Evolutionary conservation across 805 yeast genomes (phyloP).

Genomic region (Metschnikowia lunata): DNA sequence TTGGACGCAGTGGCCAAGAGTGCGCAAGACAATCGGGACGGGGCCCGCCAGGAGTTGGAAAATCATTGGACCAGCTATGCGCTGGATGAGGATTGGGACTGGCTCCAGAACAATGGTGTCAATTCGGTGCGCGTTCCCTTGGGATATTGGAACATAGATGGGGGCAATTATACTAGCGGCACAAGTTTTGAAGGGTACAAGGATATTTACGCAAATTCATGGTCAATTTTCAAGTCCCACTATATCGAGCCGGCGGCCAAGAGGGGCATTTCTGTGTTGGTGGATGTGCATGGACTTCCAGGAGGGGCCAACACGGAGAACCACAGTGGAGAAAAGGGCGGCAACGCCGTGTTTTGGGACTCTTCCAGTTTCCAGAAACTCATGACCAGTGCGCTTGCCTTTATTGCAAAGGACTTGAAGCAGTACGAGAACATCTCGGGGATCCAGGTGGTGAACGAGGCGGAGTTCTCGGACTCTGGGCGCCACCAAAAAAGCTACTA

Average conservation of each 20-base stretch:
- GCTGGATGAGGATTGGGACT: conserved; percentile 71
- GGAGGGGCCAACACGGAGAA: conserved; percentile 87
- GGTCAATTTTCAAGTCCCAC: conserved; percentile 54
- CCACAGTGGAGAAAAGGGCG: conserved; percentile 70
- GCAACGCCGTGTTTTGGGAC: conserved; percentile 63
- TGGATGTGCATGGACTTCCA: conserved; percentile 88
- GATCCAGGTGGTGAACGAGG: conserved; percentile 81
- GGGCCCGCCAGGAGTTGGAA: conserved; percentile 51
- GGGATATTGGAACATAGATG: conserved; percentile 85
- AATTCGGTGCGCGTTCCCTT: conserved; percentile 81
- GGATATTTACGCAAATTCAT: conserved; percentile 64
- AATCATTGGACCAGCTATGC: conserved; percentile 64
- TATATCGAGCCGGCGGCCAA: conserved; percentile 57
- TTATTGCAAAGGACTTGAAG: conserved; percentile 57
- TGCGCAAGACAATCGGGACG: conserved; percentile 46
- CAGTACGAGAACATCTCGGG: conserved; percentile 69
- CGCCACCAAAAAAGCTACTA: conserved; percentile 58
- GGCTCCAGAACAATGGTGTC: conserved; percentile 64
- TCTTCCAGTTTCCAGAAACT: conserved; percentile 36
- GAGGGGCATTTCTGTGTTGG: conserved; percentile 64
- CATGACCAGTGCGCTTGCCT: conserved; percentile 51
- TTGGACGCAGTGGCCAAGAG: conserved; percentile 61
- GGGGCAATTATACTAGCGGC: conserved; percentile 51
- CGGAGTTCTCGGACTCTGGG: conserved; percentile 57
- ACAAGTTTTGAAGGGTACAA: conserved; percentile 59